Percentiles rank a stretch among this genome's conserved stretches.
These are phyloP conservation scores for Hyphopichia wangnamkhiaoensis DNA, from an alignment of 1,139 yeast species.

Conservation along the genomic window DNA sequence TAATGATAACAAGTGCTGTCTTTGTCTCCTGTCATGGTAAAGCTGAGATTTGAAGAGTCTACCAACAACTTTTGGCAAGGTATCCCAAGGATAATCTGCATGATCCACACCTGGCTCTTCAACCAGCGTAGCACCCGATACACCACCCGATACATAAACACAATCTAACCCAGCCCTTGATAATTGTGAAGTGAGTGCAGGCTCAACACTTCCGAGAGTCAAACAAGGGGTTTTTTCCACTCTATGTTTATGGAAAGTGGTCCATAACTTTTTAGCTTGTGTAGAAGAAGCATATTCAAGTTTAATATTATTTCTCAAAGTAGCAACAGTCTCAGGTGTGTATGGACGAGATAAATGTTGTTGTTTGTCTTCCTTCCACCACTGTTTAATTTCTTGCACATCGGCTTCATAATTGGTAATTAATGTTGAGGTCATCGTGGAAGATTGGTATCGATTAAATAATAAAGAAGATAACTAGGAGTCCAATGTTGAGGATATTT, in stretches of 20 bases:
- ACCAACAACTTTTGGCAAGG: conserved; percentile 66
- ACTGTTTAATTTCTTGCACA: conserved; percentile 17
- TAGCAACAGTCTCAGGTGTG: conserved; percentile 53
- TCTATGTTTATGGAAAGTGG: conserved; percentile 41
- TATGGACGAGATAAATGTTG: conserved; percentile 53
- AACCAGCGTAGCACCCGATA: conserved; percentile 29
- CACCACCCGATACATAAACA: conserved; percentile 67
- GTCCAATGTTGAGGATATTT: too few relatives aligned
- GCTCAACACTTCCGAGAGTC: conserved; percentile 64
- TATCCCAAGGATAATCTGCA: conserved; percentile 43
- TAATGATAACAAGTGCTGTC: conserved; percentile 41
- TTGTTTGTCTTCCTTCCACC: conserved; percentile 57
- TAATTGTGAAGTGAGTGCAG: conserved; percentile 60
- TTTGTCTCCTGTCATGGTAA: conserved; percentile 56
- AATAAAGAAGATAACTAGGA: too few relatives aligned
- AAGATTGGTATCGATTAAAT: too few relatives aligned
- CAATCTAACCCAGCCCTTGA: conserved; percentile 50
- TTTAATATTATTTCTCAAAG: conserved; percentile 52
- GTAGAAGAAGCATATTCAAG: conserved; percentile 51
- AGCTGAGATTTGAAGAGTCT: conserved; percentile 59
- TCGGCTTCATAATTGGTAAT: conserved; percentile 10
- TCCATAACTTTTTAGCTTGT: conserved; percentile 56
- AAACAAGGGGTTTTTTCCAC: conserved; percentile 49
- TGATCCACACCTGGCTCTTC: conserved; percentile 17
- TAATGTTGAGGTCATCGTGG: too few relatives aligned